A percentile compares a stretch with the other conserved stretches of the same genome.
phyloP scores from a whole-genome alignment of 139 green algal genomes.

The Asterochloris erici region DNA sequence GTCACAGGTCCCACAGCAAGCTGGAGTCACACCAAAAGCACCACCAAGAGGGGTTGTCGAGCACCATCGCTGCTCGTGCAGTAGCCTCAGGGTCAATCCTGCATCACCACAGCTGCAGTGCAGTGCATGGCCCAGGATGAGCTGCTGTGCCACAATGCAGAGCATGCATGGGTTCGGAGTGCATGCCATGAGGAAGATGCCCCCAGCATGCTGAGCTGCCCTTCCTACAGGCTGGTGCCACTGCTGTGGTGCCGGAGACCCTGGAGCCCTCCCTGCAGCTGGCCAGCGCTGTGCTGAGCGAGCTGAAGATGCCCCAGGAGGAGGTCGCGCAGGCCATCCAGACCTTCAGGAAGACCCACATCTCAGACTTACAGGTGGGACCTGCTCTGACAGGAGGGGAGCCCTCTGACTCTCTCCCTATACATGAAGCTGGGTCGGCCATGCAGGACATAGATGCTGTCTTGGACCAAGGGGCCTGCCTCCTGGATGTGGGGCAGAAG shows the following conservation, averaged over 20 bases:
- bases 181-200: background rate
- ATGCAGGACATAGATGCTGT: background rate
- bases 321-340: slow-evolving; percentile 76
- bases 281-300: slow-evolving; percentile 80
- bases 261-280: slow-evolving; percentile 93
- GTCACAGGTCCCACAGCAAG: too few relatives aligned
- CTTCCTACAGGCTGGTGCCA: slow-evolving; percentile 68
- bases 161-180: background rate
- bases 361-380: slow-evolving; percentile 51
- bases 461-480: background rate
- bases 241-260: slow-evolving; percentile 94
- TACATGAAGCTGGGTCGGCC: background rate
- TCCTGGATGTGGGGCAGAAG: background rate
- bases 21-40: too few relatives aligned
- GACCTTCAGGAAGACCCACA: slow-evolving; percentile 56
- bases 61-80: too few relatives aligned
- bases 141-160: background rate
- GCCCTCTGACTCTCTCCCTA: background rate
- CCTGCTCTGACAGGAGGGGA: background rate
- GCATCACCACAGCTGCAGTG: background rate
- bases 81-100: too few relatives aligned
- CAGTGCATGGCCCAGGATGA: background rate
- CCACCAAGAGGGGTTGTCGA: too few relatives aligned
- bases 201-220: background rate
- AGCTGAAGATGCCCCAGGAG: slow-evolving; percentile 75